Base-by-base conservation (phyloP, 2,329 filamentous ascomycete species). In the Xylaria sp. region DNA sequence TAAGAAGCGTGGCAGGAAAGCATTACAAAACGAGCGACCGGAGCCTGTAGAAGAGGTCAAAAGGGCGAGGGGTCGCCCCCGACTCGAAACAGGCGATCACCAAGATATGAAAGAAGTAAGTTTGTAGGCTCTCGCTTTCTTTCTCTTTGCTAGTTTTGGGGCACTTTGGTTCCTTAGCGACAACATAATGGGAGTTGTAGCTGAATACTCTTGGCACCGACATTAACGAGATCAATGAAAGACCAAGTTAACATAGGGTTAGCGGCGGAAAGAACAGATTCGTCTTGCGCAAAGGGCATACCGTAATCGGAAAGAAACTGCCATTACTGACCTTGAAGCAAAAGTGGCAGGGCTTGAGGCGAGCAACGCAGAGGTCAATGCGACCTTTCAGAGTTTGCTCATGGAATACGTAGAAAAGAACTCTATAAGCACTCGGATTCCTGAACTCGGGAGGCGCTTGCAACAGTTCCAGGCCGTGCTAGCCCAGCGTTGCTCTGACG, bases 191-290 rank as follows among this genome's bases (percentile, higher is more conserved):
- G 26, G n/a, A 40, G 4, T 13, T 20, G 17, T 26, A 31, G 62
- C 13, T 31, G 54, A 33, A 57, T 17, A 17, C 28, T 23, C 38
- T 26, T 57, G 9, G 38, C 49, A 56, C 38, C n/a, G 4, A 6
- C 2, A 36, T 58, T 1, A 13, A 61, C 31, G 40, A 38, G 33
- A 17, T 23, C n/a, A 48, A 33, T 38, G 17, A 23, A 60, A 28
- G 51, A 51, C 7, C 36, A 54, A 57, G 33, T 48, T 76, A 72
- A 75, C 69, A 69, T 66, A 23, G 58, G 53, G 44, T 53, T 72
- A 92, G 92, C 90, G 93, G 70, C 91, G 94, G 61, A 88, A 94
- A 63, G 95, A 93, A 5, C 94, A 97, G 78, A 96, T 97, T 71
- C 90, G 94, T 28, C 86, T 95, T 63, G 94, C 94, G 1, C 94